Conservation (phyloP, 805 yeast genomes). For the Cyberlindnera lachancei region DNA sequence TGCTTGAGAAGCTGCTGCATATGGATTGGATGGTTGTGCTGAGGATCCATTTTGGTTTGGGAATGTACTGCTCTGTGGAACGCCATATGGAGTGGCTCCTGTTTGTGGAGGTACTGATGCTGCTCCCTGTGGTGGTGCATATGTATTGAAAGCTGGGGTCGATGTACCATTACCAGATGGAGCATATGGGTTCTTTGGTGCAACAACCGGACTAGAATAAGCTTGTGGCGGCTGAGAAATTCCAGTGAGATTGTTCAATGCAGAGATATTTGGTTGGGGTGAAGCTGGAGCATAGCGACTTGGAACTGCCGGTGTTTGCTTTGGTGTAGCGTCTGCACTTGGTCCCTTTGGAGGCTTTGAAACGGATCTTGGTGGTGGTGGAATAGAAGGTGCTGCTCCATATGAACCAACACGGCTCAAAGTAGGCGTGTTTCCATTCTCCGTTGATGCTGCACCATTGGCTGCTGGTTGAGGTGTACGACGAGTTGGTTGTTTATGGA, state of each 20-base stretch:
- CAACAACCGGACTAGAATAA: slow-evolving; percentile 9
- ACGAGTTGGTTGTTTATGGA: slow-evolving; percentile 29
- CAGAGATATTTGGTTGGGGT: slow-evolving; percentile 13
- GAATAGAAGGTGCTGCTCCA: slow-evolving; percentile 21
- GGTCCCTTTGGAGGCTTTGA: slow-evolving; percentile 20
- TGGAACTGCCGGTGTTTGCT: slow-evolving; percentile 9
- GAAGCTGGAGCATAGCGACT: slow-evolving; percentile 28
- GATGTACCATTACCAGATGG: slow-evolving; percentile 17
- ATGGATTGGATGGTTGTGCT: slow-evolving; percentile 15
- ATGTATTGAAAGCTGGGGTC: slow-evolving; percentile 29
- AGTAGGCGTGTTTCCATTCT: slow-evolving; percentile 17
- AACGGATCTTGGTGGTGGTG: slow-evolving; percentile 29
- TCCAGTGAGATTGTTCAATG: slow-evolving; percentile 7
- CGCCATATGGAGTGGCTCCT: slow-evolving; percentile 29
- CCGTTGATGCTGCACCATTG: slow-evolving; percentile 15
- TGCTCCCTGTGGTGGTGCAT: slow-evolving; percentile 28
- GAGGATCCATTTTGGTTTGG: slow-evolving; percentile 24
- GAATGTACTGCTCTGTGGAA: slow-evolving; percentile 11
- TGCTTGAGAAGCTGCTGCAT: slow-evolving; percentile 23
- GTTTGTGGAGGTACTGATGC: too few relatives aligned
- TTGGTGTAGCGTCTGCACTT: slow-evolving; percentile 14
- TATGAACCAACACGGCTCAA: slow-evolving; percentile 18
- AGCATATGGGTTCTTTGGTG: slow-evolving; percentile 30
- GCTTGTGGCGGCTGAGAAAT: slow-evolving; percentile 27
- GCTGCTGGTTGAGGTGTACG: slow-evolving; percentile 40